These are phyloP conservation scores for Tetrahymena thermophila DNA, from an alignment of 73 alveolate species.

Conservation along the genomic window DNA sequence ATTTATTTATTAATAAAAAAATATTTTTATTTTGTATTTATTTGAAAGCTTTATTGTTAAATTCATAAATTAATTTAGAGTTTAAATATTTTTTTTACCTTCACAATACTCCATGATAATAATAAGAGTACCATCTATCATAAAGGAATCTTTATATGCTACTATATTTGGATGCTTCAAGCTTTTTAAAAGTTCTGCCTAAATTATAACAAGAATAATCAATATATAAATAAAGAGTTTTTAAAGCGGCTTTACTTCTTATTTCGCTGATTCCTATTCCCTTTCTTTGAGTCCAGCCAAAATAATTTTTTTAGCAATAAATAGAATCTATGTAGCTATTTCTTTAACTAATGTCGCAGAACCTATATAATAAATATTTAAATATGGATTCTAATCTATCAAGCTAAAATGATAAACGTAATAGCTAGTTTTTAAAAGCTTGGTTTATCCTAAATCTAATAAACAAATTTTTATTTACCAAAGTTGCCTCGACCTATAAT, in stretches of 20 bases:
- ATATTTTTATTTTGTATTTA: too few species aligned
- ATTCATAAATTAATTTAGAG: neutral
- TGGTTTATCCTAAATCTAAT: neutral
- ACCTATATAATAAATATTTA: slow-evolving; percentile 12
- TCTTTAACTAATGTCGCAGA: slow-evolving; percentile 56
- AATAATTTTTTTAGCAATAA: slow-evolving; percentile 70
- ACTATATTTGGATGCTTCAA: slow-evolving; percentile 88
- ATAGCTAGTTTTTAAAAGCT: neutral
- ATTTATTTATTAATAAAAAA: slow-evolving; percentile 43
- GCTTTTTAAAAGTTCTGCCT: slow-evolving; percentile 52
- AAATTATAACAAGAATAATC: neutral
- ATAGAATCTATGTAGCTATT: slow-evolving; percentile 24
- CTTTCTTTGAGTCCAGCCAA: slow-evolving; percentile 52
- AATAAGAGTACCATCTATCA: slow-evolving; percentile 61
- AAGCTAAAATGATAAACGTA: too few species aligned
- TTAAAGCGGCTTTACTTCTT: slow-evolving; percentile 35
- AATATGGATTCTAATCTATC: too few species aligned
- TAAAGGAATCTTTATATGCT: slow-evolving; percentile 76
- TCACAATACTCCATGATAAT: slow-evolving; percentile 88
- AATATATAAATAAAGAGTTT: neutral
- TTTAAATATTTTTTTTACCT: slow-evolving; percentile 18
- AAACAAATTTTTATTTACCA: slow-evolving; percentile 21
- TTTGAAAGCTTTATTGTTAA: too few species aligned
- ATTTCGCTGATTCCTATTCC: slow-evolving; percentile 58
- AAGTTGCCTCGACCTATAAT: slow-evolving; percentile 64